Evolutionary conservation across 768 basidiomycete species (phyloP), one percentile per base, ranked within the genome.

Genomic region (Calocybe indica): DNA sequence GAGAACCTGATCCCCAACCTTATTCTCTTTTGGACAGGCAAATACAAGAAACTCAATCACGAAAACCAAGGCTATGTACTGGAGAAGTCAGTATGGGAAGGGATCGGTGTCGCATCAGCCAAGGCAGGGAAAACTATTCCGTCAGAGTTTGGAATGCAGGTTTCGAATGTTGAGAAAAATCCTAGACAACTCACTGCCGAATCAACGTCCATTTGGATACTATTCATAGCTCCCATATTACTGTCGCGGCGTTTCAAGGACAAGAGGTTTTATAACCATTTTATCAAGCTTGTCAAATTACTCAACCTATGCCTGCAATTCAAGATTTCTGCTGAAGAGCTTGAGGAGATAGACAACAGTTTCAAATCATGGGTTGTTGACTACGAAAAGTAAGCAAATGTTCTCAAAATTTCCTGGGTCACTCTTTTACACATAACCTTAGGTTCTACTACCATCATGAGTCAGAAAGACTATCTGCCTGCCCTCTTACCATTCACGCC

Each of bases 1-100:
- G 72, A 74, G 50, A 78, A 78, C 49, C 40, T 74, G 1, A 51
- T 74, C 30, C 56, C 53, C 14, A 72, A 69, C 42, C 60, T 80
- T 1, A 54, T 76, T 32, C n/a, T 47, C 11, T 51, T 54, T 1
- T 76, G 72, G 72, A 70, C 65, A 1, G 70, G 68, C 0, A 48
- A 57, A 5, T 77, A 63, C 62, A 77, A 76, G 52, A 67, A 53
- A 5, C 53, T 74, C 2, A 61, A 71, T 37, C 34, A 56, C 5
- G 62, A 62, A 0, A 33, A 12, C 12, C 64, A 61, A 15, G 55
- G 56, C 6, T 74, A 72, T 30, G 37, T 52, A 2, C 44, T 75
- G 6, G 14, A 22, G 0, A 46, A 54, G 2, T 39, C 51, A 3
- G 61, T 74, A 1, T 76, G 75, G 75, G 60, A 72, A 13, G 65